phyloP scores from a whole-genome alignment of 306 rosid species.

The Comarum palustre region DNA sequence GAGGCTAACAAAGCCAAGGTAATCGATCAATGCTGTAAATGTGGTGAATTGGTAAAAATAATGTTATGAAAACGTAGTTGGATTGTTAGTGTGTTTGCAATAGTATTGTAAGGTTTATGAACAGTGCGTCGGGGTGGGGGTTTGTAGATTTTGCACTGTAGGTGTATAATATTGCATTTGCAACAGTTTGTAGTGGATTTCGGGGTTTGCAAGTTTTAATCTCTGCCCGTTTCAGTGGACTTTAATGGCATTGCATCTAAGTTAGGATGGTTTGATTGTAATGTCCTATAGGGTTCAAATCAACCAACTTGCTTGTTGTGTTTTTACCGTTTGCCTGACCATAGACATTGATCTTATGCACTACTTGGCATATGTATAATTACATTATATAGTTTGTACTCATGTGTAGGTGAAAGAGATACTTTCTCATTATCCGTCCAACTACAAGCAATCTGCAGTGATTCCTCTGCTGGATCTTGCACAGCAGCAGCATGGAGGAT shows the following conservation, averaged over 20 bases:
- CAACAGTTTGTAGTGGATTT: not conserved
- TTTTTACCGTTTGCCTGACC: not conserved
- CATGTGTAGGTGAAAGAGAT: constrained; percentile 71
- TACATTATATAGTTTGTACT: not conserved
- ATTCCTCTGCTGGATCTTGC: constrained; percentile 97
- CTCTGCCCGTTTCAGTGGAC: not conserved
- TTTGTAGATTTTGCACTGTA: not conserved
- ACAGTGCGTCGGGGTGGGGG: not conserved
- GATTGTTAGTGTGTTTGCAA: not conserved
- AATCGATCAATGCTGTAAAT: not conserved
- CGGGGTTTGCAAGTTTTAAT: not conserved
- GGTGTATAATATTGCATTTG: not conserved
- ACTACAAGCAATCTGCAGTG: constrained; percentile 97
- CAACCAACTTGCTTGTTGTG: not conserved
- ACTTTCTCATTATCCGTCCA: constrained; percentile 90
- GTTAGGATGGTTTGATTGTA: not conserved
- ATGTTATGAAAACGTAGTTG: not conserved
- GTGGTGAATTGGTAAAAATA: not conserved
- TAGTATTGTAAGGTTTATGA: too few species aligned
- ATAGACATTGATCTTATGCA: not conserved
- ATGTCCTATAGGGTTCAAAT: not conserved
- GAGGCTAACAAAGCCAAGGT: constrained; percentile 67
- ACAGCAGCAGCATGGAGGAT: constrained; percentile 98
- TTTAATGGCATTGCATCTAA: not conserved
- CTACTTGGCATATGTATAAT: not conserved